Percentiles rank a stretch among this genome's conserved stretches.
phyloP scores from a whole-genome alignment of 2,329 filamentous ascomycete genomes.

The Trichoderma endophyticum region DNA sequence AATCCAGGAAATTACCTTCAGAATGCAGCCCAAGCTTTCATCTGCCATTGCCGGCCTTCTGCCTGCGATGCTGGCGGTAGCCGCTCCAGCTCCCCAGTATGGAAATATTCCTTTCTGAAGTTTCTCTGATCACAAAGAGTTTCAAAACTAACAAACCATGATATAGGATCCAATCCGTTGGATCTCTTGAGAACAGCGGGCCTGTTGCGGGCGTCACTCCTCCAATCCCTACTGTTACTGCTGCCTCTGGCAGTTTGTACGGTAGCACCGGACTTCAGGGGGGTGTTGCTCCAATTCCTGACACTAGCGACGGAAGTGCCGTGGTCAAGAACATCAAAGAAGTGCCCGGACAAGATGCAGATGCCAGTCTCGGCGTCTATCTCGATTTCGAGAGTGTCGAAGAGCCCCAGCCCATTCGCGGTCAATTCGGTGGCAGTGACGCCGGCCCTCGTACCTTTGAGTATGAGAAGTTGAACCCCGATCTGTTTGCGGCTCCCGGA shows the following conservation, averaged over 20 bases:
- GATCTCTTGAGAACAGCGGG: slow-evolving; percentile 37
- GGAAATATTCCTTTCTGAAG: background rate
- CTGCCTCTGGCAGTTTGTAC: slow-evolving; percentile 39
- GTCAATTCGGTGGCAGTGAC: slow-evolving; percentile 47
- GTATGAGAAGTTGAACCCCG: slow-evolving; percentile 54
- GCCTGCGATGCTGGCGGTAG: slow-evolving; percentile 13
- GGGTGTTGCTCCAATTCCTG: slow-evolving; percentile 37
- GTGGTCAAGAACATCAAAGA: slow-evolving; percentile 39
- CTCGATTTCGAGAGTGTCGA: slow-evolving; percentile 52
- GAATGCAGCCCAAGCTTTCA: slow-evolving; percentile 15
- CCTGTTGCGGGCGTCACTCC: slow-evolving; percentile 40
- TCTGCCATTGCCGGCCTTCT: slow-evolving; percentile 1
- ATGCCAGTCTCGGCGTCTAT: slow-evolving; percentile 48
- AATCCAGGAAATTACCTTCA: background rate
- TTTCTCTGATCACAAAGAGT: background rate
- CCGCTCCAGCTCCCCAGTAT: slow-evolving; percentile 17
- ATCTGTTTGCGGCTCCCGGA: slow-evolving; percentile 51
- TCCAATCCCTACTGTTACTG: slow-evolving; percentile 37
- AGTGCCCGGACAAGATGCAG: slow-evolving; percentile 49
- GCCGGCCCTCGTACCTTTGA: slow-evolving; percentile 49
- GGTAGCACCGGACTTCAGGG: slow-evolving; percentile 40
- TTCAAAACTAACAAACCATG: background rate
- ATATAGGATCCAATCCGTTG: slow-evolving; percentile 38
- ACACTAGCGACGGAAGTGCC: slow-evolving; percentile 38
- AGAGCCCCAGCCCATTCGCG: slow-evolving; percentile 55